These are phyloP conservation scores for Cicer arietinum DNA, from an alignment of 306 rosid genomes.

Conservation along the genomic window DNA sequence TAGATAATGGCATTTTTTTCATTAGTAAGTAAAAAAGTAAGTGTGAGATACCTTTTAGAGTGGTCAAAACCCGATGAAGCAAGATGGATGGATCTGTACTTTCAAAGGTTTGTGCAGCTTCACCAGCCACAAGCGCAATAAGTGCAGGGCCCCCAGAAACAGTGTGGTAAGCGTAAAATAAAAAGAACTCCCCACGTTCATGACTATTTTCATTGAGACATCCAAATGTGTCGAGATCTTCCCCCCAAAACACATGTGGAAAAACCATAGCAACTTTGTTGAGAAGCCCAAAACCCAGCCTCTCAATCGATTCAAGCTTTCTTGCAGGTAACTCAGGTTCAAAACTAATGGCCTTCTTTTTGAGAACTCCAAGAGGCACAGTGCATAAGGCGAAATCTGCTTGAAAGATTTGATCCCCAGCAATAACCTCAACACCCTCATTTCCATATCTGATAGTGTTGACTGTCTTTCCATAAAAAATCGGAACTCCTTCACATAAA, in stretches of 20 bases:
- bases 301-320: conserved; percentile 81
- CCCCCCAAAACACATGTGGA: conserved; percentile 96
- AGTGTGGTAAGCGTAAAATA: conserved; percentile 87
- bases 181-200: conserved; percentile 89
- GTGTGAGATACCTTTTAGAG: conserved; percentile 72
- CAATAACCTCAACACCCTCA: conserved; percentile 76
- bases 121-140: conserved; percentile 93
- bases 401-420: conserved; percentile 75
- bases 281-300: conserved; percentile 91
- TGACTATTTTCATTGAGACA: conserved; percentile 72
- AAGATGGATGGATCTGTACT: conserved; percentile 67
- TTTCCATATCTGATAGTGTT: conserved; percentile 66
- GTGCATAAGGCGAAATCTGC: conserved; percentile 86
- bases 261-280: conserved; percentile 94
- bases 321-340: conserved; percentile 83
- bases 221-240: conserved; percentile 94
- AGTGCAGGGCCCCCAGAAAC: conserved; percentile 94
- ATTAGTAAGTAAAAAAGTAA: conserved; percentile 25
- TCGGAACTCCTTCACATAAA: conserved; percentile 79
- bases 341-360: conserved; percentile 64
- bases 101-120: conserved; percentile 93
- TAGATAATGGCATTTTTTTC: conserved; percentile 12
- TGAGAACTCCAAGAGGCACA: conserved; percentile 92
- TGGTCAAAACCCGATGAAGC: conserved; percentile 69
- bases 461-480: conserved; percentile 74